These are phyloP conservation scores for Xylariaceae sp. DNA, from an alignment of 2,329 filamentous ascomycete species.

Conservation along the genomic window DNA sequence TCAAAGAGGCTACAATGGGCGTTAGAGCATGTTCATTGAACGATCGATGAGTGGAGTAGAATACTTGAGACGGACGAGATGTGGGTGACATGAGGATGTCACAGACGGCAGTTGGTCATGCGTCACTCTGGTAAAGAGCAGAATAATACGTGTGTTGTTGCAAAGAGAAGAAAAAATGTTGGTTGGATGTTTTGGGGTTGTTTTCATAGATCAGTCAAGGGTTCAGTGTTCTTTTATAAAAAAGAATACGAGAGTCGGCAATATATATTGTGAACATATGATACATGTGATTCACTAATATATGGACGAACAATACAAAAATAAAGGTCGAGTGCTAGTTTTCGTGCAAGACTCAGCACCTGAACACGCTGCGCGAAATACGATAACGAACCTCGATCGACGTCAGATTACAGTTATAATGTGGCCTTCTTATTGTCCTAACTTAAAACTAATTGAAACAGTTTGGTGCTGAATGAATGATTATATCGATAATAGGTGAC, in stretches of 20 bases:
- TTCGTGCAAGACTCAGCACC: not conserved
- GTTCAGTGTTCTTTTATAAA: not conserved
- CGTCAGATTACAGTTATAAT: not conserved
- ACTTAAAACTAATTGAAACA: not conserved
- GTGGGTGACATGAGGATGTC: not conserved
- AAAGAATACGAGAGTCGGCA: not conserved
- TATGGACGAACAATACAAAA: not conserved
- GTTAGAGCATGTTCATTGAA: not conserved
- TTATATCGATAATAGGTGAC: not conserved
- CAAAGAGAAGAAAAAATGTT: not conserved
- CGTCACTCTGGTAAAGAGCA: not conserved
- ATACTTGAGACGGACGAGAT: not conserved
- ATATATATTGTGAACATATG: not conserved
- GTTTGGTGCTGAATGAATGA: not conserved
- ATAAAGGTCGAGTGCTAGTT: not conserved
- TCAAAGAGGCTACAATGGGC: not conserved
- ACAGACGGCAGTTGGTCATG: not conserved
- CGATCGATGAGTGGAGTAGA: not conserved
- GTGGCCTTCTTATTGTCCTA: not conserved
- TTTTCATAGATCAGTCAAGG: not conserved
- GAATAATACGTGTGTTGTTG: not conserved
- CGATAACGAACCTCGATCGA: not conserved
- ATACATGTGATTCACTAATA: not conserved
- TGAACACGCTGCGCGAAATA: not conserved
- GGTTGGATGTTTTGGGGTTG: not conserved